A percentile compares a stretch with the other conserved stretches of the same genome.
These are phyloP conservation scores for Ceratobasidium sp. DNA, from an alignment of 1,284 basidiomycete species.

Conservation along the genomic window DNA sequence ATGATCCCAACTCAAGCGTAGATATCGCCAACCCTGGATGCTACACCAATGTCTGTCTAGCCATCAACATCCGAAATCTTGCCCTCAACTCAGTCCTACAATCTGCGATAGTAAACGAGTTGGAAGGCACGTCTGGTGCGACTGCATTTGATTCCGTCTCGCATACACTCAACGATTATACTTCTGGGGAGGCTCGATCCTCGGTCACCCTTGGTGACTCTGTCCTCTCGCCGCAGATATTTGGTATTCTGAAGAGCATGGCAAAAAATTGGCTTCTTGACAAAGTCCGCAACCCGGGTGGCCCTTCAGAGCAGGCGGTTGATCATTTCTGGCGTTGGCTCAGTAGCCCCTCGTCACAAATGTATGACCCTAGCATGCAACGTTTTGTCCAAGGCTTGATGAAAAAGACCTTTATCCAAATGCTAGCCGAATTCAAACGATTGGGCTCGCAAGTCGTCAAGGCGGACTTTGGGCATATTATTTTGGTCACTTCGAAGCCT, in stretches of 20 bases:
- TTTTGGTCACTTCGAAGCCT: conserved; percentile 94
- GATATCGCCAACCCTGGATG: conserved; percentile 87
- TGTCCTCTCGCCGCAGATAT: conserved; percentile 89
- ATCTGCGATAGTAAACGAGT: conserved; percentile 93
- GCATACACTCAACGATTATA: conserved; percentile 91
- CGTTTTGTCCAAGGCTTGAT: conserved; percentile 95
- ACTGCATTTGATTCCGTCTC: conserved; percentile 94
- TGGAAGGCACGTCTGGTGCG: conserved; percentile 91
- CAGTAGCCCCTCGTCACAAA: conserved; percentile 79
- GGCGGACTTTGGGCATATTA: conserved; percentile 91
- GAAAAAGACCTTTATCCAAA: conserved; percentile 97
- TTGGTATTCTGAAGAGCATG: conserved; percentile 88
- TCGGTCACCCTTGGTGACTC: conserved; percentile 90
- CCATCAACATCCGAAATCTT: conserved; percentile 88
- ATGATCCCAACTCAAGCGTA: conserved; percentile 48
- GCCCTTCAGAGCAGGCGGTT: conserved; percentile 56
- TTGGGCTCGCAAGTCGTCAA: conserved; percentile 93
- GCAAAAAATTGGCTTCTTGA: conserved; percentile 94
- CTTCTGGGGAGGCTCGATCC: conserved; percentile 75
- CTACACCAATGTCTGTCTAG: conserved; percentile 93
- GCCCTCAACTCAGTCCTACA: conserved; percentile 95
- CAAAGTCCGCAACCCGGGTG: conserved; percentile 69
- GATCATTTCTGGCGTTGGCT: conserved; percentile 99
- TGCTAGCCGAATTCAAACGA: conserved; percentile 95
- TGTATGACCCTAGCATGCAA: conserved; percentile 95